Percentiles rank a stretch among this genome's conserved stretches.
Evolutionary conservation across 2,329 filamentous ascomycete genomes (phyloP).

Genomic region (Gnomoniopsis smithogilvyi): DNA sequence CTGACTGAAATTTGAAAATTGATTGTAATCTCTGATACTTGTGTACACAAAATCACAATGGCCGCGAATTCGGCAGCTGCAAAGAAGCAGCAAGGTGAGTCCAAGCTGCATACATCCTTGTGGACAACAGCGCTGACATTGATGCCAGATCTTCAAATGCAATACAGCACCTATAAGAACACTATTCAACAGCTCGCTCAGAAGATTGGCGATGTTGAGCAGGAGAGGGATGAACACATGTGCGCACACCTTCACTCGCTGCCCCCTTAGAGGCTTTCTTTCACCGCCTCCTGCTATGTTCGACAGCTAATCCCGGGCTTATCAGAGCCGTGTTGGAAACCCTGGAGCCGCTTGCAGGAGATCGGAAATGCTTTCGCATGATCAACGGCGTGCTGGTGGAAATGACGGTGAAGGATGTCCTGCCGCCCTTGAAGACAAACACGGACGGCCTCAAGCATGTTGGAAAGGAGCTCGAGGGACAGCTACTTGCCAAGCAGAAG

Average conservation of each 20-base stretch:
- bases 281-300: conserved; percentile 10
- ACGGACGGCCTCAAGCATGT: conserved; percentile 92
- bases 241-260: conserved; percentile 42
- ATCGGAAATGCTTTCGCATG: conserved; percentile 97
- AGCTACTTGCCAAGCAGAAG: conserved; percentile 91
- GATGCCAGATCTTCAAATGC: conserved; percentile 68
- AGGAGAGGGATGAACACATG: conserved; percentile 98
- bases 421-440: conserved; percentile 89
- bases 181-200: conserved; percentile 87
- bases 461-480: conserved; percentile 89
- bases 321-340: conserved; percentile 90
- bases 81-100: conserved; percentile 72
- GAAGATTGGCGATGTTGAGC: conserved; percentile 96
- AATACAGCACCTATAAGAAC: conserved; percentile 75
- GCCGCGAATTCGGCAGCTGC: conserved; percentile 51
- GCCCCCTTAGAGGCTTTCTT: conserved; percentile 18
- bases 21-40: background rate
- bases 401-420: conserved; percentile 86
- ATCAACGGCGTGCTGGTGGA: conserved; percentile 97
- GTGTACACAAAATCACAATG: conserved; percentile 31
- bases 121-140: background rate
- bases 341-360: conserved; percentile 72
- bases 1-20: background rate
- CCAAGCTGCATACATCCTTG: background rate
- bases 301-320: conserved; percentile 3